These are phyloP conservation scores for Lactarius trivialis DNA, from an alignment of 768 basidiomycete species.

Conservation along the genomic window DNA sequence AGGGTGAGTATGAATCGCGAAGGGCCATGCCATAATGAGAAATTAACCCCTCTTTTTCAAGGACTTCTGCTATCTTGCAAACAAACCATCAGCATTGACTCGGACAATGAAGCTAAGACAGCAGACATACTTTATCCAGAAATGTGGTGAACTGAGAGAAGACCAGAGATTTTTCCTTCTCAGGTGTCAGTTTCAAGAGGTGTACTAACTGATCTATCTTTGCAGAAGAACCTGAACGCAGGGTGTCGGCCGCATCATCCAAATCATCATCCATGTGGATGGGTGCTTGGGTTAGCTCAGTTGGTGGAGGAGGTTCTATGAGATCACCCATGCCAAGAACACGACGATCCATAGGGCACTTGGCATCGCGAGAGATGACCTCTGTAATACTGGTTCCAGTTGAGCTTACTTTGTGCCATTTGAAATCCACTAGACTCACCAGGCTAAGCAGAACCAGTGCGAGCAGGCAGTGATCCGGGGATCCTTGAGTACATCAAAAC, in stretches of 20 bases:
- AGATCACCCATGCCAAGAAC: conserved; percentile 47
- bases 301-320: conserved; percentile 55
- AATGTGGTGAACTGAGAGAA: conserved; percentile 90
- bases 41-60: conserved; percentile 58
- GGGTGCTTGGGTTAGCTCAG: conserved; percentile 60
- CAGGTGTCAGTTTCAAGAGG: conserved; percentile 60
- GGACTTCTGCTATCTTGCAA: conserved; percentile 56
- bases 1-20: neutral
- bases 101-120: neutral
- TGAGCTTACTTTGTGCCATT: neutral
- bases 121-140: conserved; percentile 56
- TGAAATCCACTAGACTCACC: conserved; percentile 37
- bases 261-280: conserved; percentile 35
- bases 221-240: conserved; percentile 59
- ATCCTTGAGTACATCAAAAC: conserved; percentile 52
- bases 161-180: conserved; percentile 72
- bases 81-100: neutral
- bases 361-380: conserved; percentile 61
- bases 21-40: neutral
- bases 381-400: conserved; percentile 50
- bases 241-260: conserved; percentile 30
- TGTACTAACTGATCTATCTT: conserved; percentile 81
- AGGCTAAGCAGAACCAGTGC: conserved; percentile 66
- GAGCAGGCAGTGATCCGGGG: conserved; percentile 69
- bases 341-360: conserved; percentile 84